Evolutionary conservation across 768 basidiomycete genomes (phyloP), one percentile per base, ranked within the genome.

Genomic region (Tricholoma furcatifolium): DNA sequence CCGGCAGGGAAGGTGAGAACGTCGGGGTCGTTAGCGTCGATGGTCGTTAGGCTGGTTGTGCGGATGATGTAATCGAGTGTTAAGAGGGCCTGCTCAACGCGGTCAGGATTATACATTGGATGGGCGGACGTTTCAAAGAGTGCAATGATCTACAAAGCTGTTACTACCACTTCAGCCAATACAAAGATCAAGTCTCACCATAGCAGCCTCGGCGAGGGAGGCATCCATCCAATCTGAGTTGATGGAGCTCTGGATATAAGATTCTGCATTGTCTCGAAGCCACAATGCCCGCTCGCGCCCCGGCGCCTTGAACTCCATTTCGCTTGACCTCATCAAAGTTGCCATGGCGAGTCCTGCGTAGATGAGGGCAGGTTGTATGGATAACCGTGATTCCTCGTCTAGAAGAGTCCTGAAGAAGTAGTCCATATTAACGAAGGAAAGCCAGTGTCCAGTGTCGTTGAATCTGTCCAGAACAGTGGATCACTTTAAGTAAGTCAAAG

Each of bases 111-210:
- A 62, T 89, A 79, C 39, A 78, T 71, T 6, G 87, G 88, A 54
- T 91, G 86, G 4, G 85, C 79, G 1, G 86, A 91, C 0, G 81
- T 79, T 65, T 92, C 90, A 60, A 88, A 92, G 2, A 92, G 70
- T 5, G 89, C 85, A 8, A 91, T 75, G 44, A 92, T 81, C 88
- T 54, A 14, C 88, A 55, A 12, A 31, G 38, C 41, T 39, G 27
- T 39, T 40, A 45, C 32, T 7, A 27, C 27, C 27, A 11, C 6
- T 20, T 23, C 23, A 43, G 53, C 38, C 20, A 39, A 30, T 27
- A 47, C 17, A 24, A 30, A 18, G 35, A n/a, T 43, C 31, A 32
- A 27, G 21, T 24, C 56, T 56, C 45, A 88, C 87, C 56, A 87
- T 68, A 6, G 88, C 88, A 8, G 88, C 88, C 61, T 89, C 85